Conservation (phyloP, 352 stramenopile genomes). For the Globisporangium cylindrosporum region DNA sequence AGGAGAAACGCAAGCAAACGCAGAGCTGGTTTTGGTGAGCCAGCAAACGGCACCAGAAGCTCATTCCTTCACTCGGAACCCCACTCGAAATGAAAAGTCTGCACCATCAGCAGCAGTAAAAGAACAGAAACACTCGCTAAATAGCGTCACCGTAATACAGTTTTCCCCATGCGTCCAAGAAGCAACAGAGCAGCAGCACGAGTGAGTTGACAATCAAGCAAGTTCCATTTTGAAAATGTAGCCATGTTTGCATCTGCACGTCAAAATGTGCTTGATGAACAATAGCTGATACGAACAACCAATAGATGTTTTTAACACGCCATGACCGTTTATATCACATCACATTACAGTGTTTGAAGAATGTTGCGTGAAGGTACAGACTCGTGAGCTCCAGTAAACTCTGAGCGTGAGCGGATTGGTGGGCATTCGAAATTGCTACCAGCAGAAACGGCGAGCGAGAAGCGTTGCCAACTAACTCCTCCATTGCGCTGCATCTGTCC, state of each 20-base stretch:
- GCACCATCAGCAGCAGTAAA: not conserved
- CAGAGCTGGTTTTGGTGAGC: constrained; percentile 23
- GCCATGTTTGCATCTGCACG: not conserved
- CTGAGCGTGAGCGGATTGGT: not conserved
- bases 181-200: not conserved
- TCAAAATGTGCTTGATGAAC: not conserved
- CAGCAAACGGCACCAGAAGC: not conserved
- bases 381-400: constrained; percentile 1
- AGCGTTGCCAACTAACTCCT: not conserved
- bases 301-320: not conserved
- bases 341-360: not conserved
- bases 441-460: constrained; percentile 2
- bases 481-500: constrained; percentile 1
- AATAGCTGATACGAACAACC: not conserved
- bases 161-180: not conserved
- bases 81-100: not conserved
- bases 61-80: not conserved
- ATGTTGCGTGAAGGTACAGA: constrained; percentile 9
- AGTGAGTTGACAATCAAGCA: not conserved
- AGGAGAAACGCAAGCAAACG: constrained; percentile 22
- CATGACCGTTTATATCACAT: not conserved
- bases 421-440: constrained; percentile 4
- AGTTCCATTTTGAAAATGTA: not conserved
- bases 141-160: constrained; percentile 2
- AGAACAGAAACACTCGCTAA: not conserved